A percentile compares a stretch with the other conserved stretches of the same genome.
Evolutionary conservation across 108 stramenopile genomes (phyloP).

Genomic region (Cyclostephanos tholiformis): DNA sequence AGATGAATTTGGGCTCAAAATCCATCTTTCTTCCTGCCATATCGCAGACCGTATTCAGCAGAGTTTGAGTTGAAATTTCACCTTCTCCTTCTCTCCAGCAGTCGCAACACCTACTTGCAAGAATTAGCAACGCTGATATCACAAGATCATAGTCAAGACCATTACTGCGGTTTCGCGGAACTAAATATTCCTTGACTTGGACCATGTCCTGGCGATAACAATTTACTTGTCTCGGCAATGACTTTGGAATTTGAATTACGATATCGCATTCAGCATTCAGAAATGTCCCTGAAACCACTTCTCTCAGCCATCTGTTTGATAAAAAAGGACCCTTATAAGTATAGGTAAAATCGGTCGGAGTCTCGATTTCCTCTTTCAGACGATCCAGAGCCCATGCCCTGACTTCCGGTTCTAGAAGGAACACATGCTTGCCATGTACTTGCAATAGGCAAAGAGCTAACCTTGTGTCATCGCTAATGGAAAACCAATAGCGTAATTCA

Average conservation of each 20-base stretch:
- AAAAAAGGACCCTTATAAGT: constrained; percentile 20
- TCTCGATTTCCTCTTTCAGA: constrained; percentile 42
- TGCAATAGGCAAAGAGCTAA: constrained; percentile 58
- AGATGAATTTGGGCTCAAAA: constrained; percentile 51
- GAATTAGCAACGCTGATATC: constrained; percentile 67
- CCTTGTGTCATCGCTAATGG: constrained; percentile 64
- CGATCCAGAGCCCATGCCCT: constrained; percentile 62
- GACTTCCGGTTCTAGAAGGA: constrained; percentile 70
- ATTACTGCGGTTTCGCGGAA: constrained; percentile 35
- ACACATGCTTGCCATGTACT: constrained; percentile 56
- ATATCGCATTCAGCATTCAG: constrained; percentile 74
- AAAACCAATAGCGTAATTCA: constrained; percentile 62
- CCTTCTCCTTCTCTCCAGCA: constrained; percentile 56
- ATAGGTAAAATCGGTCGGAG: constrained; percentile 7
- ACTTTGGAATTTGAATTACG: constrained; percentile 11
- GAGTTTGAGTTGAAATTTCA: constrained; percentile 56
- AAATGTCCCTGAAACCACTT: constrained; percentile 54
- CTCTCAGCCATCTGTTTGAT: constrained; percentile 62
- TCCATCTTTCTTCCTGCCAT: constrained; percentile 59
- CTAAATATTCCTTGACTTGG: constrained; percentile 18
- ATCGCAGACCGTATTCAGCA: constrained; percentile 76
- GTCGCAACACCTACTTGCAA: constrained; percentile 36
- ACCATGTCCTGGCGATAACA: constrained; percentile 49
- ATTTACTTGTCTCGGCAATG: not conserved
- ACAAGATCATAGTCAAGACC: constrained; percentile 80